Evolutionary conservation across 768 basidiomycete species (phyloP).

Genomic region (Suillus subaureus): DNA sequence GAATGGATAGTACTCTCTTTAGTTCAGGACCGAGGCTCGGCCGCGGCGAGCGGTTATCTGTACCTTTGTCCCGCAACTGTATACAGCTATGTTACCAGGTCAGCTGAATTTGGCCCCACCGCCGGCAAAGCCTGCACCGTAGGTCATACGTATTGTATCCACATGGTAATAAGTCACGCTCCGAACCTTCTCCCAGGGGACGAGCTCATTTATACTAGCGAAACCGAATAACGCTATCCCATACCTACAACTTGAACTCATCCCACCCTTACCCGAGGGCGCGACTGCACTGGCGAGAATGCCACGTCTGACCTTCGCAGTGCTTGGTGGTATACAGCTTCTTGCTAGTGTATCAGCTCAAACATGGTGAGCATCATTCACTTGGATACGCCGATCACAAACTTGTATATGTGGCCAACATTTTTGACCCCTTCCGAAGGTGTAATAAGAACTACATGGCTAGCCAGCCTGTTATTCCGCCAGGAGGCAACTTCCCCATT

Average conservation of each 20-base stretch:
- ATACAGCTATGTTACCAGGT: neutral
- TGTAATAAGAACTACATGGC: slow-evolving; percentile 60
- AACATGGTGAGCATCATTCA: slow-evolving; percentile 28
- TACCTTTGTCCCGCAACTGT: too few species aligned
- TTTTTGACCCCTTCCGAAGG: slow-evolving; percentile 33
- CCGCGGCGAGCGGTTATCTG: too few species aligned
- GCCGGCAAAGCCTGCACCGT: neutral
- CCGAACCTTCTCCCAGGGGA: neutral
- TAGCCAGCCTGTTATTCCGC: slow-evolving; percentile 41
- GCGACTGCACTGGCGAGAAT: slow-evolving; percentile 4
- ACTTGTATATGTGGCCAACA: neutral
- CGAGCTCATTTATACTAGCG: neutral
- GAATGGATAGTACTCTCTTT: too few species aligned
- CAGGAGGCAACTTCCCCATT: slow-evolving; percentile 52
- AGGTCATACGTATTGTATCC: neutral
- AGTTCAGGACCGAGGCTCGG: too few species aligned
- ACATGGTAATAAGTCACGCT: neutral
- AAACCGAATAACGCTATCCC: neutral
- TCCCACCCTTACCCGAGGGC: neutral
- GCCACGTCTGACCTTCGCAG: slow-evolving; percentile 14
- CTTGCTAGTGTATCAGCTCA: slow-evolving; percentile 23
- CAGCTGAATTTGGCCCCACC: neutral
- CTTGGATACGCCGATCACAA: neutral
- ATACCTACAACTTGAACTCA: neutral
- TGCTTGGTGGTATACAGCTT: slow-evolving; percentile 16